phyloP scores from a whole-genome alignment of 140 eudicot species.

The Anethum foeniculum region DNA sequence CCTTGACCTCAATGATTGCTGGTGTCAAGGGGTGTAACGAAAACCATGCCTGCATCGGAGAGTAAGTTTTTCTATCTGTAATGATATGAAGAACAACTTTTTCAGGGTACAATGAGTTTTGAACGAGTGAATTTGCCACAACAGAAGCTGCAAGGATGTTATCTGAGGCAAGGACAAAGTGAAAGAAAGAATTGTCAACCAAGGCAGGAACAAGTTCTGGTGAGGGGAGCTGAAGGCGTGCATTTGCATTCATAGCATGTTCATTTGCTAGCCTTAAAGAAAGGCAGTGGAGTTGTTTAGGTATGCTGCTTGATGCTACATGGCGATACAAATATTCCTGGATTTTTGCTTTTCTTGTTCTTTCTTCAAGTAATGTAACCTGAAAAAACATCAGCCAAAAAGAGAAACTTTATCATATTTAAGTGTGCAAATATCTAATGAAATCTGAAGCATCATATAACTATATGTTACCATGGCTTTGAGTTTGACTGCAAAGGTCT shows the following conservation, averaged over 20 bases:
- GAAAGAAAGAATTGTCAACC: constrained; percentile 79
- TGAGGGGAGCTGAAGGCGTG: constrained; percentile 87
- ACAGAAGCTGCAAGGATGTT: constrained; percentile 94
- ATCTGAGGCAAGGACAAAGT: constrained; percentile 92
- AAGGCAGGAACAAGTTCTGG: constrained; percentile 79
- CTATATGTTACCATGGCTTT: constrained; percentile 58
- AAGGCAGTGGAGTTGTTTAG: constrained; percentile 88
- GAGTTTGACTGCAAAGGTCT: constrained; percentile 75
- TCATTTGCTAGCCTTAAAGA: constrained; percentile 71
- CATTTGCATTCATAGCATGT: constrained; percentile 71
- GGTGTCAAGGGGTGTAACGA: constrained; percentile 79
- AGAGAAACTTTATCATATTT: not conserved
- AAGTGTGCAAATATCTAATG: not conserved
- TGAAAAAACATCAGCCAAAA: constrained; percentile 15
- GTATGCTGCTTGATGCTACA: constrained; percentile 92
- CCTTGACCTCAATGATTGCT: constrained; percentile 81
- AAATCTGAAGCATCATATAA: not conserved
- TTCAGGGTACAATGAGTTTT: constrained; percentile 67
- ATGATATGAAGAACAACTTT: constrained; percentile 74
- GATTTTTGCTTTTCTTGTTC: constrained; percentile 84
- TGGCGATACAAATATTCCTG: constrained; percentile 90
- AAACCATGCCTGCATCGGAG: constrained; percentile 98
- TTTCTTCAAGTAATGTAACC: constrained; percentile 79
- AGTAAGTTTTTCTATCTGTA: constrained; percentile 75
- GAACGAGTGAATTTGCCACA: constrained; percentile 76